Evolutionary conservation across 225 moss, liverwort and hornwort genomes (phyloP), one percentile per base, ranked within the genome.

Genomic region (Neckera pumila): DNA sequence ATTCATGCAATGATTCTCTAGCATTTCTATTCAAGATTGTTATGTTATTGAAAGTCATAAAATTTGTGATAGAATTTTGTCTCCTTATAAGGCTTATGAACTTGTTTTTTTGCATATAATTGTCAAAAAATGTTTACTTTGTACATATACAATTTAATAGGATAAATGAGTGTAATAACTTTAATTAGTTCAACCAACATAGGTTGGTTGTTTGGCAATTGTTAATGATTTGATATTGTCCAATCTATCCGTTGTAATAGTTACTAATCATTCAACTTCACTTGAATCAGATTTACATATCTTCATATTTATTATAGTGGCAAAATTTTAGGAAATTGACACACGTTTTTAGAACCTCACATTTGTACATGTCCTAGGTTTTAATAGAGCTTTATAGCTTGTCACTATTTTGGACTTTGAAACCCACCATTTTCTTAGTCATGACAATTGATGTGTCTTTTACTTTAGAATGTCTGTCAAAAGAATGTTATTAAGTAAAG

Each of bases 211-310:
- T 14, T 1, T 34, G 2, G 20, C 3, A 33, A 25, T n/a, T n/a
- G n/a, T 78, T n/a, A 16, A 56, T 56, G 10, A 56, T 56, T 77
- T 0, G 1, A 23, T 6, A 56, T 78, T 78, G n/a, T 25, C 0
- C 5, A 56, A n/a, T 78, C 56, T 56, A 16, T 78, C 0, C 0
- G 0, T 0, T n/a, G 0, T 28, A 28, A 1, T 38, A 19, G 5
- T n/a, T 60, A 18, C 13, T 12, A 60, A 42, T 79, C 58, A 79
- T 57, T 79, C 12, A 38, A 42, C 20, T 42, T 60, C 13, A 40
- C 17, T 40, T 40, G 6, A 0, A 58, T 42, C 8, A 80, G 14
- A 42, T 42, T 40, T 43, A 21, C 2, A 14, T 27, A 18, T 58
- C 18, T 28, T n/a, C 9, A 56, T 77, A 1, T 54, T 56, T 0